These are phyloP conservation scores for Meyerozyma smithsonii DNA, from an alignment of 1,139 yeast species.

Conservation along the genomic window DNA sequence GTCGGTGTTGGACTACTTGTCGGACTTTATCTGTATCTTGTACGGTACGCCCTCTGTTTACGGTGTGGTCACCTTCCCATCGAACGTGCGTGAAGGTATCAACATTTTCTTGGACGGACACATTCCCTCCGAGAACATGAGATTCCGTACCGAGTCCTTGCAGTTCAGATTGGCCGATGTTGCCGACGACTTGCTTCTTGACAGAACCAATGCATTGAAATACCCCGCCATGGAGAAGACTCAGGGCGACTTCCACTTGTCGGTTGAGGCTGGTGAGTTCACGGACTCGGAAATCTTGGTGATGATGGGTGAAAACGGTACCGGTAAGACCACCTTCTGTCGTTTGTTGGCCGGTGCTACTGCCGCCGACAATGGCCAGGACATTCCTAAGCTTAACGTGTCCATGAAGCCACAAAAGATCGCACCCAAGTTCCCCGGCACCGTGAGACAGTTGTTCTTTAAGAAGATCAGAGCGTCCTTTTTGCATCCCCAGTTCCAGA, in stretches of 20 bases:
- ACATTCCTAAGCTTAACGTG: constrained; percentile 83
- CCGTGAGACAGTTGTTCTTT: constrained; percentile 94
- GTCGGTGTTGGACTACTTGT: constrained; percentile 91
- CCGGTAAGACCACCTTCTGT: constrained; percentile 98
- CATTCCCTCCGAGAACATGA: constrained; percentile 92
- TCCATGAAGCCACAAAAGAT: constrained; percentile 99
- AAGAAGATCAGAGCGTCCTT: constrained; percentile 93
- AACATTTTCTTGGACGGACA: constrained; percentile 97
- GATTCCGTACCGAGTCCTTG: constrained; percentile 92
- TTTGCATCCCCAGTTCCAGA: constrained; percentile 95
- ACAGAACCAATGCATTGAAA: constrained; percentile 69
- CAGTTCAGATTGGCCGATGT: constrained; percentile 96
- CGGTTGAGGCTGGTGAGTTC: constrained; percentile 81
- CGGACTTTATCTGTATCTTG: constrained; percentile 92
- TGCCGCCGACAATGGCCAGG: constrained; percentile 74
- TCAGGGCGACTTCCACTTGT: constrained; percentile 90
- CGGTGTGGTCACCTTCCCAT: constrained; percentile 95
- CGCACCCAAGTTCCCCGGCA: constrained; percentile 97
- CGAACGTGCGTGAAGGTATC: constrained; percentile 97
- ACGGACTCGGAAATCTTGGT: constrained; percentile 95
- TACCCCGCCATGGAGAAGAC: constrained; percentile 86
- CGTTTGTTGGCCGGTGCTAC: constrained; percentile 89
- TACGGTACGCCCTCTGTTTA: constrained; percentile 98
- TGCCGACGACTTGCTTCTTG: constrained; percentile 68
- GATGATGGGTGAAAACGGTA: constrained; percentile 99